Percentiles rank a stretch among this genome's conserved stretches.
Evolutionary conservation across 495 filamentous ascomycete genomes (phyloP).

Genomic region (Rhypophila decipiens): DNA sequence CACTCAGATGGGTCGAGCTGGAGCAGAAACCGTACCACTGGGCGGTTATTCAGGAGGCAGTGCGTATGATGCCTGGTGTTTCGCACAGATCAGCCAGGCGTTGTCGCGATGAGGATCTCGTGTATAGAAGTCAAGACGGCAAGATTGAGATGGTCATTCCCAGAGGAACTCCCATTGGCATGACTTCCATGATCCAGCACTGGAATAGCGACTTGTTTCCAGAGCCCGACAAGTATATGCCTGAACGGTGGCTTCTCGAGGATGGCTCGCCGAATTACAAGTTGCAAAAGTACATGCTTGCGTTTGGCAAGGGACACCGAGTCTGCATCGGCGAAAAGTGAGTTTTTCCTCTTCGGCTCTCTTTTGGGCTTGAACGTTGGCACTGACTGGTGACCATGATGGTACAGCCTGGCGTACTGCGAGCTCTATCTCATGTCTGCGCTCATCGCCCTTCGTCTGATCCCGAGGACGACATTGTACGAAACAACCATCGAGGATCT

Average conservation of each 20-base stretch:
- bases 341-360: conserved; percentile 2
- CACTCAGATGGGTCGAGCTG: conserved; percentile 19
- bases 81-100: conserved; percentile 22
- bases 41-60: conserved; percentile 36
- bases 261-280: conserved; percentile 18
- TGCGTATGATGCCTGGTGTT: conserved; percentile 37
- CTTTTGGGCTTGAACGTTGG: background rate
- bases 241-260: conserved; percentile 45
- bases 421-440: conserved; percentile 25
- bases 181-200: conserved; percentile 43
- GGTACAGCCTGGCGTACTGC: conserved; percentile 23
- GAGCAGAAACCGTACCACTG: conserved; percentile 43
- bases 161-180: conserved; percentile 38
- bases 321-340: conserved; percentile 47
- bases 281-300: conserved; percentile 40
- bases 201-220: conserved; percentile 42
- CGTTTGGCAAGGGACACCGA: conserved; percentile 44
- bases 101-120: conserved; percentile 22
- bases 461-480: conserved; percentile 16
- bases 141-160: conserved; percentile 27
- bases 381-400: background rate
- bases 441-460: conserved; percentile 16
- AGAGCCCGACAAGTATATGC: conserved; percentile 39
- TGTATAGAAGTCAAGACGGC: conserved; percentile 20
- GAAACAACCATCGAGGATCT: conserved; percentile 21